Evolutionary conservation across 75 land plant species (phyloP).

Genomic region (Pseudotsuga menziesii): DNA sequence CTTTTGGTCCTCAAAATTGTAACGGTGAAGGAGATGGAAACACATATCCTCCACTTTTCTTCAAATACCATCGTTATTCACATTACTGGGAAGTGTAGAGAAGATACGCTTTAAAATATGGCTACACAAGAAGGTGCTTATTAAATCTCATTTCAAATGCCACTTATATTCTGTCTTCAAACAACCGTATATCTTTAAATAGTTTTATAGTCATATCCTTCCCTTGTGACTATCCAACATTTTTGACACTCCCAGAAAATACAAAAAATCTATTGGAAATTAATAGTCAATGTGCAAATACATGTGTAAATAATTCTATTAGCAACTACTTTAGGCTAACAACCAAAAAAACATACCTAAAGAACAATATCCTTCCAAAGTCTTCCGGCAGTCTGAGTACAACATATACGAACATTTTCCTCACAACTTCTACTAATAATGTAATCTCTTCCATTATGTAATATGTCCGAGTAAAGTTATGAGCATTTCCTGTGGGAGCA

Average conservation of each 20-base stretch:
- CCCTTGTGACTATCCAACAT: not conserved
- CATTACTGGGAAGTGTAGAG: too few species aligned
- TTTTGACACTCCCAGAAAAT: not conserved
- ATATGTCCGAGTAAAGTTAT: constrained; percentile 84
- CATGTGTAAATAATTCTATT: not conserved
- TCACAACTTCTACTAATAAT: constrained; percentile 89
- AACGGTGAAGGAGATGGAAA: too few species aligned
- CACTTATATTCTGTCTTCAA: too few species aligned
- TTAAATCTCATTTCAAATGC: too few species aligned
- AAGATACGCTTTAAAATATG: too few species aligned
- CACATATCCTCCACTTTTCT: too few species aligned
- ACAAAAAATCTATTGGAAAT: not conserved
- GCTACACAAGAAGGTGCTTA: too few species aligned
- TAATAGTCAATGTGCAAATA: not conserved
- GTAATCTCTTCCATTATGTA: constrained; percentile 88
- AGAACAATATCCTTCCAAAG: constrained; percentile 65
- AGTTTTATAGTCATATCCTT: not conserved
- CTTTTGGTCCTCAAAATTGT: too few species aligned
- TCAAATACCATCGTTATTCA: too few species aligned
- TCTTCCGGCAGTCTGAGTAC: constrained; percentile 83
- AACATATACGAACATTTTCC: constrained; percentile 73
- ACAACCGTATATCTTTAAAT: too few species aligned
- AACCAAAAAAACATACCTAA: constrained; percentile 43
- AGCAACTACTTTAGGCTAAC: not conserved
- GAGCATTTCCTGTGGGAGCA: constrained; percentile 57